Evolutionary conservation across 2,329 filamentous ascomycete species (phyloP), one percentile per base, ranked within the genome.

Genomic region (Fusarium sp.): DNA sequence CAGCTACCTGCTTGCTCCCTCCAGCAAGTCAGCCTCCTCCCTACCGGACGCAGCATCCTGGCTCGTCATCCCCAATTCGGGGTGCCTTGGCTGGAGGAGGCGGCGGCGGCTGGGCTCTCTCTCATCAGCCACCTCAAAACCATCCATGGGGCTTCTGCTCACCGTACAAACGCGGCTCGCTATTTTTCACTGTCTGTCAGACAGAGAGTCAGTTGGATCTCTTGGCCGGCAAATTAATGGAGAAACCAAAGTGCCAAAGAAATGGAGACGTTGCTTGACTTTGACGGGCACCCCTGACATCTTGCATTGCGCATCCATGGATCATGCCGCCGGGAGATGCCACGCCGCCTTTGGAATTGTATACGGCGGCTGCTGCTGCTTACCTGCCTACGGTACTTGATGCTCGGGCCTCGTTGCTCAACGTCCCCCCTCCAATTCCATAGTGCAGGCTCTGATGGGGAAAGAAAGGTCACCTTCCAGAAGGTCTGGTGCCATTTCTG

Each of bases 71-170:
- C 68, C 74, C 58, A 62, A 63, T 52, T 33, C 45, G 45, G 70
- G 58, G 29, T 63, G 63, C 67, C 63, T 65, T 63, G 58, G 71
- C 60, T 74, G 52, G 42, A 66, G 47, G 47, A 59, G 54, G 42
- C 57, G 66, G 57, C 65, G 69, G 45, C 25, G 45, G 60, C 47
- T 52, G 61, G 47, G 65, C 36, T 65, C 61, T 73, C 36, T 25
- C 16, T 45, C 68, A 72, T 74, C 71, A 74, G 71, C 71, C 71
- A 74, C 63, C 59, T 27, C 50, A 65, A 40, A 45, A 33, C 42
- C 27, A 42, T 45, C 22, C 25, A 13, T 29, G 25, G 25, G 16
- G 25, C 25, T 20, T n/a, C 47, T 72, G 29, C 71, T 74, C 71
- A 74, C 71, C 71, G 68, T 74, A 59, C 18, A 56, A 60, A 60